phyloP scores from a whole-genome alignment of 768 basidiomycete species.

The Obba rivulosa region DNA sequence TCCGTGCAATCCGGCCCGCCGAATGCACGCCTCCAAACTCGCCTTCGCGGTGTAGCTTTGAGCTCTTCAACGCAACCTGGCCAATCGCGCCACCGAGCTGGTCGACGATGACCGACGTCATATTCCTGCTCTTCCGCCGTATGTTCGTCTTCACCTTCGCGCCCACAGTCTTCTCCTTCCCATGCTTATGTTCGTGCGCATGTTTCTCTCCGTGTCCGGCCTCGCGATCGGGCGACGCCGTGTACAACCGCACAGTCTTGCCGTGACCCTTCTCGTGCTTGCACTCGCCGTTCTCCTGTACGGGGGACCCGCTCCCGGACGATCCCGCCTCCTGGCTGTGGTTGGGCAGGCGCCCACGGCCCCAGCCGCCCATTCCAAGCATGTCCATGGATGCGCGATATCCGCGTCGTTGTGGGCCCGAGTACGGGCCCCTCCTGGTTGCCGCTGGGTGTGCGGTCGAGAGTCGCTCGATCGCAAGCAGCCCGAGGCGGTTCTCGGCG shows the following conservation, averaged over 20 bases:
- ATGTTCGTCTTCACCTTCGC: slow-evolving; percentile 11
- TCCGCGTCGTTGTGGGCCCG: slow-evolving; percentile 37
- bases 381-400: slow-evolving; percentile 13
- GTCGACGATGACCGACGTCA: slow-evolving; percentile 67
- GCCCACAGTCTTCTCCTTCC: slow-evolving; percentile 7
- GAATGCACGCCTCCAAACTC: slow-evolving; percentile 55
- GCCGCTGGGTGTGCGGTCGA: slow-evolving; percentile 56
- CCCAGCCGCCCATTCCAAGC: slow-evolving; percentile 7
- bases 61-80: slow-evolving; percentile 44
- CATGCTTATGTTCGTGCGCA: no score
- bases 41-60: slow-evolving; percentile 19
- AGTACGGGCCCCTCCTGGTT: slow-evolving; percentile 32
- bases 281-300: not conserved
- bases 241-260: slow-evolving; percentile 18
- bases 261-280: not conserved
- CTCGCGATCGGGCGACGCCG: slow-evolving; percentile 3
- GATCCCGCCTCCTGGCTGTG: not conserved
- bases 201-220: no score
- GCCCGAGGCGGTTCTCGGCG: slow-evolving; percentile 61
- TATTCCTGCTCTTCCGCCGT: slow-evolving; percentile 32
- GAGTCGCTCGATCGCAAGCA: slow-evolving; percentile 65
- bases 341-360: not conserved
- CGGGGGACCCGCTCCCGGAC: not conserved
- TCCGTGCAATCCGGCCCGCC: slow-evolving; percentile 61
- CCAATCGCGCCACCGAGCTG: slow-evolving; percentile 64